Percentiles rank a stretch among this genome's conserved stretches.
phyloP scores from a whole-genome alignment of 495 filamentous ascomycete genomes.

The Aspergillus kassunensis region DNA sequence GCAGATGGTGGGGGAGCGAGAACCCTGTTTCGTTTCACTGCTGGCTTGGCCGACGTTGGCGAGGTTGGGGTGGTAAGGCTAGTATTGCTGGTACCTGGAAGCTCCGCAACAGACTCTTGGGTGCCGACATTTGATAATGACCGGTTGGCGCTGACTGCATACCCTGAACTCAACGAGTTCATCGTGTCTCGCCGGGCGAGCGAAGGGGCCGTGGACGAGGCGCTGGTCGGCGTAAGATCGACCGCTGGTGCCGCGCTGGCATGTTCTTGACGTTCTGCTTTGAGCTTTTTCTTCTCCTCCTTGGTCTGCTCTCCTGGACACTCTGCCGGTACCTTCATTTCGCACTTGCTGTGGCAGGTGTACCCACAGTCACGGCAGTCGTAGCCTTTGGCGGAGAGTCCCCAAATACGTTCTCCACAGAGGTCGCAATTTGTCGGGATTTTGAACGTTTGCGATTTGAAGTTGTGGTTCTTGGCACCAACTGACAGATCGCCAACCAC shows the following conservation, averaged over 20 bases:
- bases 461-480: slow-evolving; percentile 89
- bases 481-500: slow-evolving; percentile 87
- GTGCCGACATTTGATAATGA: slow-evolving; percentile 58
- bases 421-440: slow-evolving; percentile 98
- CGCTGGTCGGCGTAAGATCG: slow-evolving; percentile 35
- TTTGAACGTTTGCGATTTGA: slow-evolving; percentile 96
- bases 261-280: slow-evolving; percentile 73
- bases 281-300: slow-evolving; percentile 90
- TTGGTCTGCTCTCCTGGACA: slow-evolving; percentile 92
- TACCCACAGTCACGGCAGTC: slow-evolving; percentile 95
- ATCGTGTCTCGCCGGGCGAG: slow-evolving; percentile 84
- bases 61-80: slow-evolving; percentile 26
- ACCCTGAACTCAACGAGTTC: slow-evolving; percentile 87
- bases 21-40: slow-evolving; percentile 60
- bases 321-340: slow-evolving; percentile 95
- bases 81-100: slow-evolving; percentile 29
- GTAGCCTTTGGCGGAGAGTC: slow-evolving; percentile 89
- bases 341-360: slow-evolving; percentile 96
- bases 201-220: slow-evolving; percentile 39
- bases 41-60: slow-evolving; percentile 35
- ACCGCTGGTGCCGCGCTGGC: slow-evolving; percentile 54
- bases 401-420: slow-evolving; percentile 96
- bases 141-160: slow-evolving; percentile 72
- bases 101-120: slow-evolving; percentile 13
- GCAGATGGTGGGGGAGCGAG: slow-evolving; percentile 64